Conservation (phyloP, 2,329 filamentous ascomycete genomes). For the Orbilia blumenaviensis region DNA sequence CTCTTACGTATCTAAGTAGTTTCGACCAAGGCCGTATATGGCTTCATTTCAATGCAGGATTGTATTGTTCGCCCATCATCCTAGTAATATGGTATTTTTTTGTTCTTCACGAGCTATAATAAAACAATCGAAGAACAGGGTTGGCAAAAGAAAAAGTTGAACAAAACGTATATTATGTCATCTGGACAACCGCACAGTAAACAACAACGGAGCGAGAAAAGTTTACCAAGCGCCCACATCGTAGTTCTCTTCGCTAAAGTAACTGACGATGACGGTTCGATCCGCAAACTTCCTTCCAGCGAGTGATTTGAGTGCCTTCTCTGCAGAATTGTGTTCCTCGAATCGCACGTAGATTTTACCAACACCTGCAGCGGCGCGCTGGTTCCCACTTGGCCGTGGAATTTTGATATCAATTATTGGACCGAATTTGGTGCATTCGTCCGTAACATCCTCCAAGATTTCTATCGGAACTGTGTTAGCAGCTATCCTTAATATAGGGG, state of each 20-base stretch:
- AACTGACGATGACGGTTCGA: constrained; percentile 93
- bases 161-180: not conserved
- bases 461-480: constrained; percentile 67
- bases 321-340: constrained; percentile 77
- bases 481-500: not conserved
- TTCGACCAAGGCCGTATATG: not conserved
- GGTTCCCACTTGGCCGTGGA: constrained; percentile 83
- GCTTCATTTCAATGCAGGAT: not conserved
- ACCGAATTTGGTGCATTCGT: constrained; percentile 93
- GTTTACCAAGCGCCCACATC: constrained; percentile 87
- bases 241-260: constrained; percentile 98
- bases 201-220: not conserved
- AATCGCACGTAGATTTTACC: constrained; percentile 99
- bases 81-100: constrained; percentile 1
- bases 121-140: constrained; percentile 33
- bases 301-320: constrained; percentile 85
- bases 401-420: constrained; percentile 88
- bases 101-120: constrained; percentile 9
- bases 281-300: constrained; percentile 96
- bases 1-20: not conserved
- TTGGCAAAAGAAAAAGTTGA: too few species aligned
- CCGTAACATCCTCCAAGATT: constrained; percentile 92
- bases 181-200: too few species aligned
- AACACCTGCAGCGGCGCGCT: constrained; percentile 84
- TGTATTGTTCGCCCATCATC: not conserved